Evolutionary conservation across 2,329 filamentous ascomycete genomes (phyloP), one percentile per base, ranked within the genome.

Genomic region (Calycina marina): DNA sequence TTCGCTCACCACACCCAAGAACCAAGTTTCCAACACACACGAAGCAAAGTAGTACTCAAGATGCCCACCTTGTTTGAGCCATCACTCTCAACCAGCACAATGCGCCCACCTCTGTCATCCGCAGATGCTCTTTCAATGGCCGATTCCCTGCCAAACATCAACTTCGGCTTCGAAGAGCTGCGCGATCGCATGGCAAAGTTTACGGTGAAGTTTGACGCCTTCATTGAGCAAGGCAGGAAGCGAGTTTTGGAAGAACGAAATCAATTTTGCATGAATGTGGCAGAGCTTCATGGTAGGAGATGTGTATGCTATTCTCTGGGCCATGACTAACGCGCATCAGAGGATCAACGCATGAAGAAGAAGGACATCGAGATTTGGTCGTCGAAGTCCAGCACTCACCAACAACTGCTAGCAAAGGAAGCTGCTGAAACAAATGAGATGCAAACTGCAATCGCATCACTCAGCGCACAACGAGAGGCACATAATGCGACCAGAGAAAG

Each of bases 171-270:
- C 56, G 86, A 96, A 48, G 84, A 94, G 46, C 60, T 98, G 52
- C 86, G 88, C 58, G 84, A 88, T 50, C 81, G 85, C 58, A 96
- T 98, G 90, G 70, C 77, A 33, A 83, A 81, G 41, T 98, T 98
- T 55, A 94, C 81, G 0, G 69, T 73, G 6, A 79, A 74, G 46
- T 98, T 98, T 48, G 90, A 98, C 53, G 75, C 77, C 0, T 96
- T 94, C 47, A 94, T 98, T 41, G 88, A 93, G 51, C 76, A 82
- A 42, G 85, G 86, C 0, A 71, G 88, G 30, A 92, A 92, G 56
- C 73, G 82, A 32, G 83, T 96, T 0, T 56, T 96, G 5, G 85
- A 94, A 49, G 86, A 96, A 62, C 74, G 85, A 51, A 96, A 94
- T 51, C 78, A 92, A 40, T 98, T 94, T 52, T 80, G 81, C 42